phyloP scores from a whole-genome alignment of 1,284 basidiomycete genomes.

The Sanghuangporus sanghuang region DNA sequence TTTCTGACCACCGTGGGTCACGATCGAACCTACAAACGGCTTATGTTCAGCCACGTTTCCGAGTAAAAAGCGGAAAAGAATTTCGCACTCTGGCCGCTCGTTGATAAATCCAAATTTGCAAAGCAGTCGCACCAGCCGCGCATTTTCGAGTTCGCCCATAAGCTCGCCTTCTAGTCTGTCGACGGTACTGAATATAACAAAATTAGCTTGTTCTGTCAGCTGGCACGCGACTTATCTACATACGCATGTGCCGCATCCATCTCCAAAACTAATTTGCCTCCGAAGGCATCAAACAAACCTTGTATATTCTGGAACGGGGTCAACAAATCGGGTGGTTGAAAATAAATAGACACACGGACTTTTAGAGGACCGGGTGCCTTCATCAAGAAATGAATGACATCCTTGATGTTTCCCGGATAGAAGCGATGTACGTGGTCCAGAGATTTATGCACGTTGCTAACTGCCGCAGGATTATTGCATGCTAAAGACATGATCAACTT shows the following conservation, averaged over 20 bases:
- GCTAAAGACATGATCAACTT: constrained; percentile 81
- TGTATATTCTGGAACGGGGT: constrained; percentile 57
- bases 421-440: constrained; percentile 70
- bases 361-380: constrained; percentile 64
- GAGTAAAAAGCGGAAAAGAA: background rate
- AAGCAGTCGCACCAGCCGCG: constrained; percentile 85
- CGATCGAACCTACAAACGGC: constrained; percentile 71
- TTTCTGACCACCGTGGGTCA: constrained; percentile 96
- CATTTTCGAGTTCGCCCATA: constrained; percentile 93
- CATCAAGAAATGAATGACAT: constrained; percentile 74
- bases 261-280: constrained; percentile 70
- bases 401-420: constrained; percentile 83
- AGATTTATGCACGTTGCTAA: constrained; percentile 67
- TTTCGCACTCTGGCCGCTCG: constrained; percentile 88
- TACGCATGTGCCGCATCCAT: constrained; percentile 81
- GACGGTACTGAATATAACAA: constrained; percentile 45
- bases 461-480: constrained; percentile 59
- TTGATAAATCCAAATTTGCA: constrained; percentile 98
- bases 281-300: constrained; percentile 70
- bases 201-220: background rate
- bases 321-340: constrained; percentile 33
- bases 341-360: constrained; percentile 31
- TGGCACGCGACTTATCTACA: constrained; percentile 24
- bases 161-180: constrained; percentile 86
- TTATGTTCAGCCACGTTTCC: background rate